Percentiles rank a stretch among this genome's conserved stretches.
Evolutionary conservation across 352 stramenopile genomes (phyloP).

Genomic region (Pythium dissotocum): DNA sequence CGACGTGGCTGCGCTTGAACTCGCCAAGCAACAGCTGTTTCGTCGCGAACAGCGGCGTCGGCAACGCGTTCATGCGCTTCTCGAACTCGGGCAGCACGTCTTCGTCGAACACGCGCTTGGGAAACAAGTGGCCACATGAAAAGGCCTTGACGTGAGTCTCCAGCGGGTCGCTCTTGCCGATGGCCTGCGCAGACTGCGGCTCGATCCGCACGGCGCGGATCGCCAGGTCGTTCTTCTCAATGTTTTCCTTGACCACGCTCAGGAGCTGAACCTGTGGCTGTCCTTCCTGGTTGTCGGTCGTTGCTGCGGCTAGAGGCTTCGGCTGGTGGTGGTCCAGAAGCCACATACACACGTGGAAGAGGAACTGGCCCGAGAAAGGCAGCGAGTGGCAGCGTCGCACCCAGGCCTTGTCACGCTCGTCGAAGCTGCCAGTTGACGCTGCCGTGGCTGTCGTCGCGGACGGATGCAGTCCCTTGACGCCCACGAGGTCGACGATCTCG

Average conservation of each 20-base stretch:
- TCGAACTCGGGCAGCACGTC: constrained; percentile 83
- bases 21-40: constrained; percentile 66
- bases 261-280: constrained; percentile 34
- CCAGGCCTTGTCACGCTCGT: constrained; percentile 80
- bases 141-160: constrained; percentile 88
- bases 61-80: constrained; percentile 69
- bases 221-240: constrained; percentile 71
- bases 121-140: constrained; percentile 80
- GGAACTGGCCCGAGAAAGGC: constrained; percentile 77
- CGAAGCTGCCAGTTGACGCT: constrained; percentile 37
- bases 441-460: constrained; percentile 4
- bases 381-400: constrained; percentile 72
- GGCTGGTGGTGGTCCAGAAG: constrained; percentile 43
- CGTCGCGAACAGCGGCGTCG: constrained; percentile 59
- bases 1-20: constrained; percentile 58
- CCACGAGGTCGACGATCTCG: constrained; percentile 58
- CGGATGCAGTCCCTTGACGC: constrained; percentile 22
- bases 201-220: constrained; percentile 49
- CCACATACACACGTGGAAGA: constrained; percentile 72
- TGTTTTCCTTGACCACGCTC: constrained; percentile 74
- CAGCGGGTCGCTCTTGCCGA: constrained; percentile 82
- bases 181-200: constrained; percentile 59
- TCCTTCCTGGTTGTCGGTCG: not conserved
- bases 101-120: constrained; percentile 86
- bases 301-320: not conserved